Evolutionary conservation across 768 basidiomycete species (phyloP), one percentile per base, ranked within the genome.

Genomic region (Gelatoporia subvermispora): DNA sequence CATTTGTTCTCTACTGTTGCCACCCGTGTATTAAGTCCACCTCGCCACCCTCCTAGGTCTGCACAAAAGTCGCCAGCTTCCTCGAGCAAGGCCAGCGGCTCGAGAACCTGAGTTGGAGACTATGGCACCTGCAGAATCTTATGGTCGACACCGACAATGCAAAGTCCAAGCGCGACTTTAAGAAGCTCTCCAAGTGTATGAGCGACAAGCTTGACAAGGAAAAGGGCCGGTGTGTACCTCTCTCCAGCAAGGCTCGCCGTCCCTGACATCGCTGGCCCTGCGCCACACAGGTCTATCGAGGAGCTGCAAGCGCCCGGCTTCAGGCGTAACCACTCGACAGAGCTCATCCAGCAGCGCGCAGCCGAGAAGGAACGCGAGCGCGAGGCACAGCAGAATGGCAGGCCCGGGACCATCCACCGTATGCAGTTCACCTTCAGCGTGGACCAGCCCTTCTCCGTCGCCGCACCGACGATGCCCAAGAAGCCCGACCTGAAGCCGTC

Each of bases 121-220:
- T 93, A 66, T 93, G 90, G 90, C 88, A 92, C 64, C 81, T 93
- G 43, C 90, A 93, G 71, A 88, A 83, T 59, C 80, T 92, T 59
- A 92, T 92, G 73, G 89, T 93, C 70, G 89, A 93, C 69, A 77
- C 83, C 52, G 91, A 93, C 76, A 90, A 90, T 54, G 88, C 90
- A 37, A 87, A 82, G 68, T 82, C 85, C 15, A 90, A 90, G 64
- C 85, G 90, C 42, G 88, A 92, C 69, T 92, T 93, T 76, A 88
- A 84, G 72, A 90, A 88, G 60, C 81, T 93, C 47, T 87, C 85
- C 59, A 89, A 86, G 68, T 79, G 69, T 64, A 93, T 93, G 91
- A 80, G 90, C 54, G 90, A 93, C 73, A 91, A 88, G 67, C 75
- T 93, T 59, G 90, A 93, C 76, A 90, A 88, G 71, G 90, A 93